Base-by-base conservation (phyloP, 805 yeast species). In the Yamadazyma takamatsuzukensis region DNA sequence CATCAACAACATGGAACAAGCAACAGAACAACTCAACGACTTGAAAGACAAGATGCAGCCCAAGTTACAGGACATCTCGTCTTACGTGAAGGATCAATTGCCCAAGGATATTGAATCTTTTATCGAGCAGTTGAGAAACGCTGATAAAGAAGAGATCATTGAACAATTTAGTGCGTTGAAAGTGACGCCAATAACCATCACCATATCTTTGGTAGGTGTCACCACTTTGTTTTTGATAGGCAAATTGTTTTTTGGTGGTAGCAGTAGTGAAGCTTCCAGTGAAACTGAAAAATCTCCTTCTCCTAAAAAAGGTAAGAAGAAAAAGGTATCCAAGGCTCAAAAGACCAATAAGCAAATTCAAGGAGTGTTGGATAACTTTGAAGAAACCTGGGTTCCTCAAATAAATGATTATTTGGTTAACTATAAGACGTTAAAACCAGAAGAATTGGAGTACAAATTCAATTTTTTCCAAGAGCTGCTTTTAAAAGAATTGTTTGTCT, bases 401-500 rank as follows among this genome's bases (percentile, higher is more conserved):
- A 62, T 62, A 31, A 61, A 62, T 33, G 54, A 50, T 4, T 61
- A 56, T 32, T 49, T 62, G 25, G 53, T 45, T 21, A 50, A 48
- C 36, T 53, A 52, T 43, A 43, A 48, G 29, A 18, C 33, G 2
- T 54, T 57, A 48, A 43, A 43, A 19, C 29, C 34, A 1, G 65
- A 58, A 5, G 64, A 66, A 28, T 51, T 56, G 21, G 54, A 56
- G 37, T 80, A 76, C 52, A 71, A 73, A 48, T 70, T 65, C 44
- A 70, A 72, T 32, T 83, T 68, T 51, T 77, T 66, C 52, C 81
- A 78, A 46, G 94, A 83, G 53, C 72, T 72, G 68, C 57, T 83
- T 26, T 61, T 83, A 53, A 81, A 82, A 50, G 68, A 80, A 41
- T 55, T 83, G 43, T 69, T 83, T 68, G 74, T 70, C 40, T 61